These are phyloP conservation scores for Dendrobium officinale DNA, from an alignment of 106 monocot genomes.

Conservation along the genomic window DNA sequence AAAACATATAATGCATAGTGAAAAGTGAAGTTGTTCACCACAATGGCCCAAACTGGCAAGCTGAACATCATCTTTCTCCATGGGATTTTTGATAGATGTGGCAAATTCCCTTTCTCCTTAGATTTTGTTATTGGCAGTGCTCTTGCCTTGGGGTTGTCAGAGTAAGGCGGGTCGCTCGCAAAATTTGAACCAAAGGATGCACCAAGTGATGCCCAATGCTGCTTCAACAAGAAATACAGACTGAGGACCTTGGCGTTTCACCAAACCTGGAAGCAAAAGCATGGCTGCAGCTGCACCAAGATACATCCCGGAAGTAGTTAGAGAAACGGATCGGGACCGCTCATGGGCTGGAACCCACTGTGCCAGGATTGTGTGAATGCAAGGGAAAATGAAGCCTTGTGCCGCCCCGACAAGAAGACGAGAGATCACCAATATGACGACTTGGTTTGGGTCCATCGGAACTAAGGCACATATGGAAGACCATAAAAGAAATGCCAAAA, in stretches of 20 bases:
- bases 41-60: conserved; percentile 83
- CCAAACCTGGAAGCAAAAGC: conserved; percentile 70
- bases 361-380: conserved; percentile 86
- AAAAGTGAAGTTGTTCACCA: conserved; percentile 91
- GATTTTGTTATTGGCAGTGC: conserved; percentile 41
- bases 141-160: conserved; percentile 31
- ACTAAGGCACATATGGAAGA: conserved; percentile 63
- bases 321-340: conserved; percentile 85
- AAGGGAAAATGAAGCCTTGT: conserved; percentile 93
- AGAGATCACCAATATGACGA: conserved; percentile 44
- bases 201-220: conserved; percentile 65
- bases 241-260: conserved; percentile 57
- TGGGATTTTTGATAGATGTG: conserved; percentile 45
- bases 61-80: conserved; percentile 77
- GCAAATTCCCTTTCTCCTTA: conserved; percentile 34
- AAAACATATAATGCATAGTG: conserved; percentile 91
- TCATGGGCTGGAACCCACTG: conserved; percentile 97
- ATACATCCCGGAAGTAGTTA: conserved; percentile 96
- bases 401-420: conserved; percentile 83
- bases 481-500: conserved; percentile 78
- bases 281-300: conserved; percentile 81
- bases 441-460: conserved; percentile 55
- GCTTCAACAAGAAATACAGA: conserved; percentile 84
- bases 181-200: conserved; percentile 64
- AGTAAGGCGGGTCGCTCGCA: conserved; percentile 62